These are phyloP conservation scores for Aspergillus taichungensis DNA, from an alignment of 495 filamentous ascomycete species.

Conservation along the genomic window DNA sequence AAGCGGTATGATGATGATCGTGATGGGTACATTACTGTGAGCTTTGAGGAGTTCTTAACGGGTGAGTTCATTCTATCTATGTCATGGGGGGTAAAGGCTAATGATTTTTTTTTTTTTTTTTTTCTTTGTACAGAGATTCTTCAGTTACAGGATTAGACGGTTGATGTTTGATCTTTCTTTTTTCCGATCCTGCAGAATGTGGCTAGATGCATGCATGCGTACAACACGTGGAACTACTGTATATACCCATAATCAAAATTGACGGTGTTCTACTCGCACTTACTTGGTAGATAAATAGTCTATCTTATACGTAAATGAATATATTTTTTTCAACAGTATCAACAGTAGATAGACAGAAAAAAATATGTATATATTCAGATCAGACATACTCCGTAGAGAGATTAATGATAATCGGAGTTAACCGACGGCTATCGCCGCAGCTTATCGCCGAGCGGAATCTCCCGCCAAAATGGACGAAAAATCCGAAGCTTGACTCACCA, in stretches of 20 bases:
- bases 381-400: too few species aligned
- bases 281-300: too few species aligned
- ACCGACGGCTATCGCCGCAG: too few species aligned
- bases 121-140: conserved; percentile 24
- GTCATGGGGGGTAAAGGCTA: neutral
- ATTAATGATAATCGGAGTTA: too few species aligned
- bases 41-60: conserved; percentile 73
- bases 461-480: too few species aligned
- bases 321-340: too few species aligned
- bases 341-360: too few species aligned
- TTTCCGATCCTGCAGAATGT: neutral
- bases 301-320: too few species aligned
- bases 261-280: neutral
- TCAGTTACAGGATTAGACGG: conserved; percentile 30
- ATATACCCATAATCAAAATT: neutral
- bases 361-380: too few species aligned
- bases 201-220: neutral
- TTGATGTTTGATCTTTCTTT: neutral
- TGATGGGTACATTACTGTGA: conserved; percentile 81
- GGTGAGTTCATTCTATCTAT: conserved; percentile 29
- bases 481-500: too few species aligned
- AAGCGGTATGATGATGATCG: conserved; percentile 98
- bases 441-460: too few species aligned
- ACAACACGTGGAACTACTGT: neutral
- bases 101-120: neutral